Percentiles rank a stretch among this genome's conserved stretches.
These are phyloP conservation scores for Aechmea fasciata DNA, from an alignment of 176 grass and related monocot species.

Conservation along the genomic window DNA sequence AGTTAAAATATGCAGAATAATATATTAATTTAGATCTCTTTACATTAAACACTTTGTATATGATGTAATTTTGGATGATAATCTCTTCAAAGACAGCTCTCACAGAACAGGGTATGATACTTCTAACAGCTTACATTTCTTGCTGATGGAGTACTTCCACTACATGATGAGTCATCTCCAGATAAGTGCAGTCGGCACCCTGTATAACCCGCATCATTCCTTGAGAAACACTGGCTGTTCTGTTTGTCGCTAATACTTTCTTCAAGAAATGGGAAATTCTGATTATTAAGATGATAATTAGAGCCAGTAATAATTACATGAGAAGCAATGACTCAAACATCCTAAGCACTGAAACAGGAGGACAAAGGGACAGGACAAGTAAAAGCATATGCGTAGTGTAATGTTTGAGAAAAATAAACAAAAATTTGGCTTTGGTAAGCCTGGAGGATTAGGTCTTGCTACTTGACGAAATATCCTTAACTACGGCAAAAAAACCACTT, in stretches of 20 bases:
- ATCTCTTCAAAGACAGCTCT: background rate
- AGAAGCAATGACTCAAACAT: background rate
- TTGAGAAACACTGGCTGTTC: slow-evolving; percentile 2
- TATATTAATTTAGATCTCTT: too few species aligned
- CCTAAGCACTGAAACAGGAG: too few species aligned
- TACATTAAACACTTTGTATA: too few species aligned
- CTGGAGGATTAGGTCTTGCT: too few species aligned
- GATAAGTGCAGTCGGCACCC: slow-evolving; percentile 51
- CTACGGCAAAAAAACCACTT: too few species aligned
- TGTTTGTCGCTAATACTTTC: slow-evolving; percentile 1
- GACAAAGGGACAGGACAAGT: too few species aligned
- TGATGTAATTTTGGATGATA: background rate
- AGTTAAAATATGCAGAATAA: too few species aligned
- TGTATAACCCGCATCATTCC: slow-evolving; percentile 15
- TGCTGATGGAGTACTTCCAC: slow-evolving; percentile 12
- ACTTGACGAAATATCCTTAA: too few species aligned
- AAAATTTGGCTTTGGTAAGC: too few species aligned
- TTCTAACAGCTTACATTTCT: slow-evolving; percentile 38
- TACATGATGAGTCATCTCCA: slow-evolving; percentile 41
- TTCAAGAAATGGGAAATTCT: slow-evolving; percentile 20
- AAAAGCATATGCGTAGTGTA: too few species aligned
- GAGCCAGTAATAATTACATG: background rate
- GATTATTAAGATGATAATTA: background rate
- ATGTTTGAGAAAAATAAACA: too few species aligned
- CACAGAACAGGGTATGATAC: slow-evolving; percentile 10